phyloP scores from a whole-genome alignment of 2,329 filamentous ascomycete genomes.

The Fusarium sp. region DNA sequence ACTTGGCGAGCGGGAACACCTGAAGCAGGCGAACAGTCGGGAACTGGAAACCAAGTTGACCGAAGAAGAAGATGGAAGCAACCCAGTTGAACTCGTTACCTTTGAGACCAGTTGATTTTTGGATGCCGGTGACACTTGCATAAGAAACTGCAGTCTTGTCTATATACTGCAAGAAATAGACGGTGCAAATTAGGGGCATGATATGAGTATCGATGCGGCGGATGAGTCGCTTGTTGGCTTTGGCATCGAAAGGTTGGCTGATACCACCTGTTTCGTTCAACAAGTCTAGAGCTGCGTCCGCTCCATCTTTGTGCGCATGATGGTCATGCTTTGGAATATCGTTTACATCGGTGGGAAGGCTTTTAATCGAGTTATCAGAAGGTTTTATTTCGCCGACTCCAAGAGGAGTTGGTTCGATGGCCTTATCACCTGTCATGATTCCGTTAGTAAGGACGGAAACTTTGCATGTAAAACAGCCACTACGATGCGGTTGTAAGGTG shows the following conservation, averaged over 20 bases:
- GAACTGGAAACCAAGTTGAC: constrained; percentile 54
- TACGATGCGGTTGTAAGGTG: rapidly evolving
- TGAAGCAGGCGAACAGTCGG: constrained; percentile 55
- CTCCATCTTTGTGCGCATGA: constrained; percentile 7
- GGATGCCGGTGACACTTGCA: constrained; percentile 42
- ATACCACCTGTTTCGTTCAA: constrained; percentile 28
- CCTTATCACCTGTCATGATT: background rate
- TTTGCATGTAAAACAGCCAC: too few relatives aligned
- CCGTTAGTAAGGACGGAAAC: background rate
- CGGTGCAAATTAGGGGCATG: constrained; percentile 42
- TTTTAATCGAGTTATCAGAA: background rate
- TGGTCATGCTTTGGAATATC: background rate
- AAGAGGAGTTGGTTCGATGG: background rate
- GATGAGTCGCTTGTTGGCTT: constrained; percentile 27
- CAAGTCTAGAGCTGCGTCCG: constrained; percentile 36
- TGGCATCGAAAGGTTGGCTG: constrained; percentile 18
- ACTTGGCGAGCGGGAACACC: background rate
- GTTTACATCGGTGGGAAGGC: background rate
- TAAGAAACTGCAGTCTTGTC: constrained; percentile 46
- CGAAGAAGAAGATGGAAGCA: constrained; percentile 49
- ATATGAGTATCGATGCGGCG: constrained; percentile 42
- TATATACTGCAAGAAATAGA: constrained; percentile 45
- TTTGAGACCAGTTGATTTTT: constrained; percentile 50
- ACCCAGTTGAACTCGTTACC: constrained; percentile 60
- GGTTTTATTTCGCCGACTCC: background rate